Conservation (phyloP, 2,329 filamentous ascomycete genomes). For the Alternaria sp. region DNA sequence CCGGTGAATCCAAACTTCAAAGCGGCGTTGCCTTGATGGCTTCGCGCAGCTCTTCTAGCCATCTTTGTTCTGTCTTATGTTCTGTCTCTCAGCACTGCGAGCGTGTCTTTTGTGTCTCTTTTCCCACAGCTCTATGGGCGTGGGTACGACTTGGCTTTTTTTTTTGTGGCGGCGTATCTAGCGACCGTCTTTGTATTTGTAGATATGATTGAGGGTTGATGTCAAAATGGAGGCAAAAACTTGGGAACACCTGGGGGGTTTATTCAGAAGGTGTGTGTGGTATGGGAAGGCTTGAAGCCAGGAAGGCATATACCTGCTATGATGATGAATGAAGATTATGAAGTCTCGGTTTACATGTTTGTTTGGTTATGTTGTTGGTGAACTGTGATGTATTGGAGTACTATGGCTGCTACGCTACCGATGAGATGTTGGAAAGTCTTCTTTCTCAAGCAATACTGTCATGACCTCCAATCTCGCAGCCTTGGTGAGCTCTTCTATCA, state of each 20-base stretch:
- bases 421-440: no score
- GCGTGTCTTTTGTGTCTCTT: conserved; percentile 3
- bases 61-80: conserved; percentile 1
- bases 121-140: conserved; percentile 18
- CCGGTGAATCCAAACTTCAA: neutral
- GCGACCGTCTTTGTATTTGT: conserved; percentile 20
- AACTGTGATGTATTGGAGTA: neutral
- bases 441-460: no score
- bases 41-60: neutral
- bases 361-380: neutral
- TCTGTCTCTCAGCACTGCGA: neutral
- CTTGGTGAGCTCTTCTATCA: no score
- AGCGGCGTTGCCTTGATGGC: neutral
- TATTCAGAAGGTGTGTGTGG: neutral
- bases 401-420: no score
- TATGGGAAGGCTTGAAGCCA: neutral
- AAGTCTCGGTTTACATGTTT: neutral
- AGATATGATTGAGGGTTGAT: conserved; percentile 4
- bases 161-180: conserved; percentile 13
- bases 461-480: no score
- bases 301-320: conserved; percentile 13
- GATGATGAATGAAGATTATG: conserved; percentile 14
- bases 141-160: conserved; percentile 4
- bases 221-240: conserved; percentile 3
- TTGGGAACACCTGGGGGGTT: neutral